Evolutionary conservation across 73 alveolate species (phyloP).

Genomic region (Urostyla sp.): DNA sequence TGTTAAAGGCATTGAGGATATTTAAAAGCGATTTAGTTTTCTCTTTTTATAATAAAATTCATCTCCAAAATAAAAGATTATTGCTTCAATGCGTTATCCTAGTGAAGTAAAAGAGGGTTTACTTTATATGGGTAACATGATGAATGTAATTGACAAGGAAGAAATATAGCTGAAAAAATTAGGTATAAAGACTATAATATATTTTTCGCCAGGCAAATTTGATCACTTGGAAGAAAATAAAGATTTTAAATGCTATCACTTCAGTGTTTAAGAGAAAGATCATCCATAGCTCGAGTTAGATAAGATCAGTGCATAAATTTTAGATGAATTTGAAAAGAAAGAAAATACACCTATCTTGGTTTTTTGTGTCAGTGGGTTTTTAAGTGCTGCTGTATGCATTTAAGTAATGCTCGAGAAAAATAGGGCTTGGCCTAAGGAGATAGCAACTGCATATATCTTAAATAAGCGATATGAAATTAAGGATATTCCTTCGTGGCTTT

Average conservation of each 20-base stretch:
- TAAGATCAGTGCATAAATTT: not conserved
- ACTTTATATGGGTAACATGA: conserved; percentile 47
- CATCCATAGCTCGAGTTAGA: conserved; percentile 25
- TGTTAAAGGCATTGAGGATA: conserved; percentile 15
- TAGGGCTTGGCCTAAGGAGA: conserved; percentile 54
- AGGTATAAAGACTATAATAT: conserved; percentile 32
- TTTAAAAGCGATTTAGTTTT: not conserved
- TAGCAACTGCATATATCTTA: conserved; percentile 43
- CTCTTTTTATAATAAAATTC: not conserved
- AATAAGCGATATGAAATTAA: conserved; percentile 56
- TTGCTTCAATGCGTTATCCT: conserved; percentile 24
- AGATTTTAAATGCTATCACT: not conserved
- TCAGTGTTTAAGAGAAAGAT: not conserved
- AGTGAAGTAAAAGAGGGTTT: conserved; percentile 23
- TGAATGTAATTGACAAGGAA: conserved; percentile 13
- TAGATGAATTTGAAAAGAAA: not conserved
- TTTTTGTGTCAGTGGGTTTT: conserved; percentile 38
- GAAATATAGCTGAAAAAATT: not conserved
- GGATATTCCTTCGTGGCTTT: conserved; percentile 52
- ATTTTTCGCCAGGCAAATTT: conserved; percentile 19
- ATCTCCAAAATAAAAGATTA: not conserved
- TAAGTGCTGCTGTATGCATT: conserved; percentile 47
- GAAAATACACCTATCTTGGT: conserved; percentile 17
- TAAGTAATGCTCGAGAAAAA: conserved; percentile 43
- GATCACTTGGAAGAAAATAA: conserved; percentile 18